Evolutionary conservation across 441 rosid genomes (phyloP).

Genomic region (Melastoma candidum): DNA sequence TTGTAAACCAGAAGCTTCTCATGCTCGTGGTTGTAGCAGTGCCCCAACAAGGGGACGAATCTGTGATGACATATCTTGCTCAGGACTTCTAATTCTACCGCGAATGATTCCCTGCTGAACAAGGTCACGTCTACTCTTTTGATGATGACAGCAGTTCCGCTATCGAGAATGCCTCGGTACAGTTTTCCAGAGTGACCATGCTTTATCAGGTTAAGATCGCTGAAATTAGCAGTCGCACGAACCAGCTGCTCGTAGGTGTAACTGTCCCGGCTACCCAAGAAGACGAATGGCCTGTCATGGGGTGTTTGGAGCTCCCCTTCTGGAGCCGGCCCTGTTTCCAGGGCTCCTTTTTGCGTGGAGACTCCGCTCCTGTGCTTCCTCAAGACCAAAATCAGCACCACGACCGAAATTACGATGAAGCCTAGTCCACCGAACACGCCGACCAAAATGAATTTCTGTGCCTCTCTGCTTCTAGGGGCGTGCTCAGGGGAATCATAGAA

Average conservation of each 20-base stretch:
- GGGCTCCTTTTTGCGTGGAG: conserved; percentile 33
- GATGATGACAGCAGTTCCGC: conserved; percentile 44
- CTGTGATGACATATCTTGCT: conserved; percentile 60
- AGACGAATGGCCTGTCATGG: conserved; percentile 36
- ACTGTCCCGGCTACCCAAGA: conserved; percentile 60
- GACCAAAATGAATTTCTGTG: conserved; percentile 39
- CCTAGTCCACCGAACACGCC: conserved; percentile 60
- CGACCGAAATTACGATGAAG: conserved; percentile 32
- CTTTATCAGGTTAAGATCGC: conserved; percentile 61
- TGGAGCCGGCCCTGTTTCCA: conserved; percentile 48
- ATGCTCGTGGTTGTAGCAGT: conserved; percentile 65
- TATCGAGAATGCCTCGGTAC: conserved; percentile 54
- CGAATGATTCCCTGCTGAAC: conserved; percentile 38
- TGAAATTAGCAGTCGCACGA: conserved; percentile 52
- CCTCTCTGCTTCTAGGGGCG: conserved; percentile 32
- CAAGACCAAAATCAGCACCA: conserved; percentile 31
- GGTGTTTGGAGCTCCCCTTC: conserved; percentile 39
- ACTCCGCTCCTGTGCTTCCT: conserved; percentile 34
- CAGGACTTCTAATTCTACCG: conserved; percentile 63
- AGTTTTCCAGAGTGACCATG: conserved; percentile 91
- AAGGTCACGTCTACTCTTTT: conserved; percentile 54
- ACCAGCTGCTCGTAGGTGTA: conserved; percentile 63
- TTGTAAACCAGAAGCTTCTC: conserved; percentile 80
- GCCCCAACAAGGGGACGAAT: conserved; percentile 77
- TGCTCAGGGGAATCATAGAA: conserved; percentile 46